phyloP scores from a whole-genome alignment of 2,329 filamentous ascomycete species.

The Chrysoporthe puriensis region DNA sequence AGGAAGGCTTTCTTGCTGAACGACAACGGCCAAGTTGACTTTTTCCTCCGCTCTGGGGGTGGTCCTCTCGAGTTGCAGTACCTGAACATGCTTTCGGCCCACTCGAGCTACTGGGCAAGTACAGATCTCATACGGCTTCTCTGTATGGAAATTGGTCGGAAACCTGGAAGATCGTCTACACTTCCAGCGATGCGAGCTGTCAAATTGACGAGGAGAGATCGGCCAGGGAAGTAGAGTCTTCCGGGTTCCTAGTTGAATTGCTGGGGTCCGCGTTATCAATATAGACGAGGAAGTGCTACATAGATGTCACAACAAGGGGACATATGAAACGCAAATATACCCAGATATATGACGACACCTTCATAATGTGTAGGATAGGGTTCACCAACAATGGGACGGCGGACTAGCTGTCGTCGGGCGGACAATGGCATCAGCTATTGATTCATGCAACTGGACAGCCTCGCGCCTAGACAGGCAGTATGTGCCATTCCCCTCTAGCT shows the following conservation, averaged over 20 bases:
- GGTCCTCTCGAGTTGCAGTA: conserved; percentile 95
- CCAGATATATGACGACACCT: background rate
- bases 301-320: background rate
- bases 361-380: background rate
- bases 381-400: background rate
- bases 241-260: background rate
- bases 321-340: background rate
- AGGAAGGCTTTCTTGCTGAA: conserved; percentile 86
- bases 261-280: background rate
- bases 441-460: background rate
- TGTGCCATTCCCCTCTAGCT: too few relatives aligned
- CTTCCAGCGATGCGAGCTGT: conserved; percentile 62
- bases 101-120: conserved; percentile 91
- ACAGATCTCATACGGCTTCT: conserved; percentile 88
- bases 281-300: background rate
- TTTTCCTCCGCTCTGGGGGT: conserved; percentile 78
- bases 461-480: too few relatives aligned
- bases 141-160: conserved; percentile 83
- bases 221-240: conserved; percentile 7
- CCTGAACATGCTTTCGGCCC: conserved; percentile 93
- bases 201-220: conserved; percentile 50
- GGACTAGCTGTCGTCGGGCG: background rate
- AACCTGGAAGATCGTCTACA: conserved; percentile 65
- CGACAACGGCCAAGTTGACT: conserved; percentile 96
- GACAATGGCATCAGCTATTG: background rate